Percentiles rank a stretch among this genome's conserved stretches.
These are phyloP conservation scores for Chaetomiaceae sp. DNA, from an alignment of 2,329 filamentous ascomycete genomes.

Conservation along the genomic window DNA sequence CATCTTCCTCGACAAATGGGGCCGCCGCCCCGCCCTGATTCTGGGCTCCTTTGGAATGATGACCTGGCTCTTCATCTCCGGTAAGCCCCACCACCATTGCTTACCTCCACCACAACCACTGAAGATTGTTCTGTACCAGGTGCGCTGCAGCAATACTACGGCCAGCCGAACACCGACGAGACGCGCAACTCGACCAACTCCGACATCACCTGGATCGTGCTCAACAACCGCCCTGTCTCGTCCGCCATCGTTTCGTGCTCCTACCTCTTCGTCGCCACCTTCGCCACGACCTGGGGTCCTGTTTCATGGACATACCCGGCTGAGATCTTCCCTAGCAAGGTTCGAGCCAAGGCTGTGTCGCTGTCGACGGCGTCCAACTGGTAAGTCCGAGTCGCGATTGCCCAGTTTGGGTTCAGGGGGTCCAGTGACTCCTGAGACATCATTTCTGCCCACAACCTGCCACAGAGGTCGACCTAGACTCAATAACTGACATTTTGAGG, in stretches of 20 bases:
- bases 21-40: constrained; percentile 51
- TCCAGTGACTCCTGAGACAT: too few species aligned
- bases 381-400: too few species aligned
- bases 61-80: constrained; percentile 56
- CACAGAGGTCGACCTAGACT: too few species aligned
- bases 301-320: constrained; percentile 44
- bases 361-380: constrained; percentile 36
- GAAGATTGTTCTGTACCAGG: constrained; percentile 24
- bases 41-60: constrained; percentile 53
- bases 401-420: too few species aligned
- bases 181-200: constrained; percentile 35
- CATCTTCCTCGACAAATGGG: constrained; percentile 52
- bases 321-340: constrained; percentile 39
- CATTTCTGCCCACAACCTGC: too few species aligned
- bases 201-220: constrained; percentile 53
- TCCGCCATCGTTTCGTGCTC: constrained; percentile 63
- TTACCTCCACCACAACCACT: not conserved
- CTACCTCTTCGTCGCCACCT: constrained; percentile 67
- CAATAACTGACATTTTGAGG: too few species aligned
- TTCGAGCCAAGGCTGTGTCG: constrained; percentile 40
- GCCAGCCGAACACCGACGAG: constrained; percentile 39
- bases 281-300: constrained; percentile 50
- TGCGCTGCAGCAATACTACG: constrained; percentile 55
- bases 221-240: constrained; percentile 45
- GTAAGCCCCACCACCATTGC: constrained; percentile 24